Evolutionary conservation across 192 early-diverging fungal species (phyloP).

Genomic region (Linnemannia exigua): DNA sequence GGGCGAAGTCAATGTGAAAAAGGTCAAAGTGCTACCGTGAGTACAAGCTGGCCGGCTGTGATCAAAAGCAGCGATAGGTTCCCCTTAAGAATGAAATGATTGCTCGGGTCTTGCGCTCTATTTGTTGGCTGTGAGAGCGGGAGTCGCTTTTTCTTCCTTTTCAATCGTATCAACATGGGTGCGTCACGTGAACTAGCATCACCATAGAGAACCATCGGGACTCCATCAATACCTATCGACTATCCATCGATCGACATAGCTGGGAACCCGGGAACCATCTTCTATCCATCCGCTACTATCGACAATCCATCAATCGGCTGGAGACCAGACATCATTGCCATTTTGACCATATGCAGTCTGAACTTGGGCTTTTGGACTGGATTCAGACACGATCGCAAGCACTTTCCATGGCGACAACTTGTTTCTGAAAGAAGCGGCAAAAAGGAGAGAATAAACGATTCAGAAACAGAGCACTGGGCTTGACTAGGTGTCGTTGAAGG

Average conservation of each 20-base stretch:
- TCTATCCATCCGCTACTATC: slow-evolving; percentile 16
- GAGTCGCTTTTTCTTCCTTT: slow-evolving; percentile 29
- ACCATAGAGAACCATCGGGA: background rate
- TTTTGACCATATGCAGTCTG: background rate
- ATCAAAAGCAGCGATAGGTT: too few species aligned
- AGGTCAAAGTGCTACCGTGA: too few species aligned
- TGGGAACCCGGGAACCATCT: background rate
- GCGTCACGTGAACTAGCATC: slow-evolving; percentile 24
- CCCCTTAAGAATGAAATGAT: background rate
- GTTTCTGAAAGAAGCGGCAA: background rate
- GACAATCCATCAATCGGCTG: background rate
- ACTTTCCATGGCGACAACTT: background rate
- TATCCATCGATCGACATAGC: slow-evolving; percentile 16
- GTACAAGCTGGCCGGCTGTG: too few species aligned
- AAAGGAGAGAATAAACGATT: background rate
- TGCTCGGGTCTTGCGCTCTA: background rate
- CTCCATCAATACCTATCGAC: background rate
- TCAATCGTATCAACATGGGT: slow-evolving; percentile 52
- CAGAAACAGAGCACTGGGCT: background rate
- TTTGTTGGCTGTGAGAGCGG: background rate
- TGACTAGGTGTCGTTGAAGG: background rate
- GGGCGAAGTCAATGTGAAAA: too few species aligned
- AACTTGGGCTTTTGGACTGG: background rate
- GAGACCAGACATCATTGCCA: slow-evolving; percentile 1
- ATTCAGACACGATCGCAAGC: background rate